A percentile compares a stretch with the other conserved stretches of the same genome.
Conservation (phyloP, 768 basidiomycete species). For the Udeniomyces megalosporus region DNA sequence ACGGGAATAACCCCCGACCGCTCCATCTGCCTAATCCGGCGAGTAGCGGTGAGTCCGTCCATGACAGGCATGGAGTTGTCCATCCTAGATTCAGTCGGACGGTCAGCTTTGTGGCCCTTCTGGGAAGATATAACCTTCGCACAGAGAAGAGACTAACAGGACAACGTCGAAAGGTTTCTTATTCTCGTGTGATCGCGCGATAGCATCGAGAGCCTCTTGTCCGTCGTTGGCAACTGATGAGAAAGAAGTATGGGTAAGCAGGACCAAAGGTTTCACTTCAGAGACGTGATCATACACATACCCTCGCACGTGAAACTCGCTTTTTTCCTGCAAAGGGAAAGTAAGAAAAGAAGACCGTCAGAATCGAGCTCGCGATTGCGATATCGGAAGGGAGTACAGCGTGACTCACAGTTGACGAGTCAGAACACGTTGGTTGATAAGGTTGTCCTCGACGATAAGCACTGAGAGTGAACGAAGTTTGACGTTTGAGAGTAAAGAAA, state of each 20-base stretch:
- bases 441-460: slow-evolving; percentile 19
- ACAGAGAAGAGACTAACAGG: slow-evolving; percentile 13
- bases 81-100: background rate
- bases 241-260: background rate
- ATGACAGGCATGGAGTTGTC: slow-evolving; percentile 23
- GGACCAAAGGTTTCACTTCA: background rate
- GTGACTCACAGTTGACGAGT: slow-evolving; percentile 24
- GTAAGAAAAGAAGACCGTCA: too few species aligned
- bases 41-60: slow-evolving; percentile 20
- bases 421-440: slow-evolving; percentile 20
- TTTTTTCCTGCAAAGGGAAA: too few species aligned
- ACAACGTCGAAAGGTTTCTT: slow-evolving; percentile 19
- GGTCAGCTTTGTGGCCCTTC: slow-evolving; percentile 20
- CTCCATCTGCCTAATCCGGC: slow-evolving; percentile 21
- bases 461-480: background rate
- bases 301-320: slow-evolving; percentile 18
- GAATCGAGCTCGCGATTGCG: too few species aligned
- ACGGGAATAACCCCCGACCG: background rate
- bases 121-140: too few species aligned
- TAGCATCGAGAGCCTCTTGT: slow-evolving; percentile 21
- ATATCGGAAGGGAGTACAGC: too few species aligned
- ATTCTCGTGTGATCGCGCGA: slow-evolving; percentile 4
- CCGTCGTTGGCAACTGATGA: slow-evolving; percentile 20
- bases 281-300: too few species aligned
- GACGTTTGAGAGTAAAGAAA: background rate